These are phyloP conservation scores for Trichoderma guizhouense DNA, from an alignment of 2,329 filamentous ascomycete genomes.

Conservation along the genomic window DNA sequence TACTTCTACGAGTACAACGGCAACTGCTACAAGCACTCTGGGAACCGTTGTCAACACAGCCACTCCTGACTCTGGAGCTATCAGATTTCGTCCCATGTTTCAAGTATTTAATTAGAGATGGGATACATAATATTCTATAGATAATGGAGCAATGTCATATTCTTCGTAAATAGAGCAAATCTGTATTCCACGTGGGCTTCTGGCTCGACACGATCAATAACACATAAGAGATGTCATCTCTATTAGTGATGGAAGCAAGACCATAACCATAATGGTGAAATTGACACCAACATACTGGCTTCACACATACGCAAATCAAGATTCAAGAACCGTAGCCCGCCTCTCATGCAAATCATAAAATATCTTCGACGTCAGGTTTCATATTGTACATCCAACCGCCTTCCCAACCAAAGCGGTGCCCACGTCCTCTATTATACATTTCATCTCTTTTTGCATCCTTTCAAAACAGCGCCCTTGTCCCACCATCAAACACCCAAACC, in stretches of 20 bases:
- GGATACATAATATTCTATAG: not conserved
- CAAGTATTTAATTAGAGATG: not conserved
- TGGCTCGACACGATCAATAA: not conserved
- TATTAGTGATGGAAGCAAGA: not conserved
- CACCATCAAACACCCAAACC: not conserved
- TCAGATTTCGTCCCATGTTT: not conserved
- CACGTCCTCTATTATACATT: conserved; percentile 13
- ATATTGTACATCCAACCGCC: conserved; percentile 16
- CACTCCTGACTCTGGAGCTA: not conserved
- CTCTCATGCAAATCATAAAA: not conserved
- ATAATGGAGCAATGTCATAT: not conserved
- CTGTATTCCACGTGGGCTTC: too few relatives aligned
- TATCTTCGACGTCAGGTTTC: conserved; percentile 2
- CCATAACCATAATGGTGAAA: not conserved
- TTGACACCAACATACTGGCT: not conserved
- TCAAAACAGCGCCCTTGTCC: conserved; percentile 22
- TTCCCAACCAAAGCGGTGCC: not conserved
- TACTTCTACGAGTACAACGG: not conserved
- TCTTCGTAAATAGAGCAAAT: not conserved
- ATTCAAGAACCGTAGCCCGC: not conserved
- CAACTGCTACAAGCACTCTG: not conserved
- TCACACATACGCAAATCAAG: not conserved
- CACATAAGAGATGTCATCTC: not conserved
- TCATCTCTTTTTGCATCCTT: conserved; percentile 5
- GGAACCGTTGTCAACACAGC: not conserved